A percentile compares a stretch with the other conserved stretches of the same genome.
phyloP scores from a whole-genome alignment of 345 rosid genomes.

The Excoecaria cochinchinensis region DNA sequence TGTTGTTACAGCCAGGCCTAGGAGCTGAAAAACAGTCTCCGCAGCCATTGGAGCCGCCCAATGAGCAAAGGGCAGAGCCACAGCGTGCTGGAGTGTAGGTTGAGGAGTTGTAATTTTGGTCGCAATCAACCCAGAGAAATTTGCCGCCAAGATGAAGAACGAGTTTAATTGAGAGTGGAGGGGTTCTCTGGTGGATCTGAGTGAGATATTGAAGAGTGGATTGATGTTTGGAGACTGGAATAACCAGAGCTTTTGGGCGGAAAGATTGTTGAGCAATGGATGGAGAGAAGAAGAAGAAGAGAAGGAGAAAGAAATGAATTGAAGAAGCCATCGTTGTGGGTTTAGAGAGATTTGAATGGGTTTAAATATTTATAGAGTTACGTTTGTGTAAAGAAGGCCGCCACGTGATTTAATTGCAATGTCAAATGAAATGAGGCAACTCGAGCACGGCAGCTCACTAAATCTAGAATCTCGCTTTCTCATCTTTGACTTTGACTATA shows the following conservation, averaged over 20 bases:
- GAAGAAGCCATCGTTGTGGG: slow-evolving; percentile 18
- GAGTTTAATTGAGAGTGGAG: slow-evolving; percentile 41
- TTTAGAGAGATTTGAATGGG: not conserved
- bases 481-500: not conserved
- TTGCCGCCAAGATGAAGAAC: slow-evolving; percentile 73
- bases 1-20: slow-evolving; percentile 68
- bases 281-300: slow-evolving; percentile 12
- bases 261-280: slow-evolving; percentile 48
- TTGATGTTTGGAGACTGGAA: slow-evolving; percentile 59
- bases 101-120: slow-evolving; percentile 51
- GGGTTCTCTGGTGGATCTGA: slow-evolving; percentile 53
- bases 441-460: slow-evolving; percentile 5
- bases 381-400: too few species aligned
- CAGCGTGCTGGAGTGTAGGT: slow-evolving; percentile 53
- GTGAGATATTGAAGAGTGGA: slow-evolving; percentile 63
- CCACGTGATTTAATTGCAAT: too few species aligned
- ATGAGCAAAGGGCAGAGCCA: slow-evolving; percentile 55
- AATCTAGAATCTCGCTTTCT: not conserved
- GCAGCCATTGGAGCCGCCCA: slow-evolving; percentile 39
- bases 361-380: not conserved
- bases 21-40: slow-evolving; percentile 50
- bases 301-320: slow-evolving; percentile 1
- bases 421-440: not conserved
- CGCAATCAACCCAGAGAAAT: slow-evolving; percentile 62
- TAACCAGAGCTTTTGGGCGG: slow-evolving; percentile 61